phyloP scores from a whole-genome alignment of 805 yeast species.

The Candida ortonii region DNA sequence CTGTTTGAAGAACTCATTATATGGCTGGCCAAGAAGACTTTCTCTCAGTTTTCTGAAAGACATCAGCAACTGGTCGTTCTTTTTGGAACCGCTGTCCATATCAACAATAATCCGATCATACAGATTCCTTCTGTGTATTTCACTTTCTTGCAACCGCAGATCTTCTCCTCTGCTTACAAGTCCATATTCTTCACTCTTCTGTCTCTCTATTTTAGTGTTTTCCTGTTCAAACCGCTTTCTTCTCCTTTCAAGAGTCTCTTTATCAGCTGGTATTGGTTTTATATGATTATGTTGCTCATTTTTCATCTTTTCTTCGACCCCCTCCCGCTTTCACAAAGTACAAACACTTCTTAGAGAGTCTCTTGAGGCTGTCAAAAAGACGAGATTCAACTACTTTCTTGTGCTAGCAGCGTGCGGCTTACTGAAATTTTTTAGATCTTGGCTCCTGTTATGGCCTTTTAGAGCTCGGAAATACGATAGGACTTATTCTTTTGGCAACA shows the following conservation, averaged over 20 bases:
- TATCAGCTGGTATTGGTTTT: no score
- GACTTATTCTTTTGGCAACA: no score
- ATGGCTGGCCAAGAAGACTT: slow-evolving; percentile 41
- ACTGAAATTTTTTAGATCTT: no score
- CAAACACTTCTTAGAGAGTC: no score
- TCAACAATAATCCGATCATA: slow-evolving; percentile 37
- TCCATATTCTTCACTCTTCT: slow-evolving; percentile 40
- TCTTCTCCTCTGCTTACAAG: slow-evolving; percentile 62
- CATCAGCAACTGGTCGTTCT: slow-evolving; percentile 34
- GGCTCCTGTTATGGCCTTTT: no score
- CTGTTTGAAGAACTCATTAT: slow-evolving; percentile 36
- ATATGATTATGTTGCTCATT: no score
- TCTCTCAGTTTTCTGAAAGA: slow-evolving; percentile 53
- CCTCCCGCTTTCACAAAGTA: no score
- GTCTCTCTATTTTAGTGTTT: slow-evolving; percentile 15
- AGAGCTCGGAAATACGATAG: no score
- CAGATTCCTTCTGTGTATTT: slow-evolving; percentile 38
- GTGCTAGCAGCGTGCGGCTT: no score
- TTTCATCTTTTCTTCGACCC: no score
- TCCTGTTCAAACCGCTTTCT: slow-evolving; percentile 33
- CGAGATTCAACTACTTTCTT: no score
- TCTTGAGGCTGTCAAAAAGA: no score
- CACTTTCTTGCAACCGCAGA: slow-evolving; percentile 43
- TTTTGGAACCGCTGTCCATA: slow-evolving; percentile 8
- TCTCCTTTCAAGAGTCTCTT: slow-evolving; percentile 28